Conservation (phyloP, 805 yeast genomes). For the Lachancea sp. region DNA sequence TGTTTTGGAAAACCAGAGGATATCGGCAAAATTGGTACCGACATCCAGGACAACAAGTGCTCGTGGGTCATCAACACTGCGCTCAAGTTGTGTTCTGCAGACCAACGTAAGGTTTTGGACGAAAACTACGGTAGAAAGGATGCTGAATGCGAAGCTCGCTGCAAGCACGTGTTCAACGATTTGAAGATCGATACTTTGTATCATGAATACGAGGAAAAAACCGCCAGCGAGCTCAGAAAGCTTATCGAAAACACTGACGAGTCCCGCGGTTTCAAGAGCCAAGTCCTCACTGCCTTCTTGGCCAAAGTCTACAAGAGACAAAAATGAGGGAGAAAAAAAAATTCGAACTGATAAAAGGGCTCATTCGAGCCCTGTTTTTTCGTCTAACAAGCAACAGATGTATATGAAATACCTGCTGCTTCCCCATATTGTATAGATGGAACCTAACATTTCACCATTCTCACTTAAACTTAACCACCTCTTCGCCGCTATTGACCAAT, state of each 20-base stretch:
- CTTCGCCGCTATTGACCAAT: constrained; percentile 6
- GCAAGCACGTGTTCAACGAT: constrained; percentile 68
- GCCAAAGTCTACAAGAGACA: constrained; percentile 90
- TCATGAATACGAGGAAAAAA: constrained; percentile 73
- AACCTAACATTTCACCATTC: no score
- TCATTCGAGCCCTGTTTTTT: no score
- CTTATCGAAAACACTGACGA: constrained; percentile 77
- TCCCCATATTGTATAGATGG: no score
- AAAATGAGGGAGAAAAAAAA: constrained; percentile 42
- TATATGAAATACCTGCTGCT: no score
- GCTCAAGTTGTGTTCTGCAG: constrained; percentile 64
- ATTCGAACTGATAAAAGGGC: no score
- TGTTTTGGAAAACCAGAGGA: constrained; percentile 96
- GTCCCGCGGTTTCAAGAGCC: constrained; percentile 84
- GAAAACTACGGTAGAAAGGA: constrained; percentile 86
- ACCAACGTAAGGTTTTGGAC: constrained; percentile 77
- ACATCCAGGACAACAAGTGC: constrained; percentile 96
- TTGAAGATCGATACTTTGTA: constrained; percentile 66
- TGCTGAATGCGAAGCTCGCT: constrained; percentile 54
- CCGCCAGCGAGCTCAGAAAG: constrained; percentile 55
- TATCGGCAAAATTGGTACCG: constrained; percentile 98
- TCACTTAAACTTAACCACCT: no score
- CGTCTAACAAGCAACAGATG: no score
- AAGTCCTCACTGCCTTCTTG: constrained; percentile 78
- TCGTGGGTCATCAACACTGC: constrained; percentile 97